Percentiles rank a stretch among this genome's conserved stretches.
Conservation (phyloP, 164 flowering plant genomes). For the Sedum album region DNA sequence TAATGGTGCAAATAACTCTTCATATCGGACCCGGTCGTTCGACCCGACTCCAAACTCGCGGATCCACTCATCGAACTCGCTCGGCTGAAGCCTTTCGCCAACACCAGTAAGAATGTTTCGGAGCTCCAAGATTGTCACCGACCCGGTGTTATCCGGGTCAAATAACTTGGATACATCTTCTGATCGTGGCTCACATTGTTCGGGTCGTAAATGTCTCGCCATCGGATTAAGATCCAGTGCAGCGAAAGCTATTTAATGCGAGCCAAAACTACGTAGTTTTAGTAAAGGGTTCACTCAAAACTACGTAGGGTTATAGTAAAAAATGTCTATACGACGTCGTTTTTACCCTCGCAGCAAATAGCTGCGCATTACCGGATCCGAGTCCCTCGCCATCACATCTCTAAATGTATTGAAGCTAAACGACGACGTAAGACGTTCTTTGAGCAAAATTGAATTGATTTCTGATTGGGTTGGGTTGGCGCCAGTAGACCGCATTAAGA, state of each 20-base stretch:
- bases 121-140: constrained; percentile 67
- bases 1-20: constrained; percentile 47
- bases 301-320: too few relatives aligned
- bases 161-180: constrained; percentile 84
- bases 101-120: constrained; percentile 79
- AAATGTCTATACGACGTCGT: too few relatives aligned
- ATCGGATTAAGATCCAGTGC: too few relatives aligned
- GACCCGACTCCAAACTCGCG: constrained; percentile 81
- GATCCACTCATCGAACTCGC: constrained; percentile 97
- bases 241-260: too few relatives aligned
- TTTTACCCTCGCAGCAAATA: too few relatives aligned
- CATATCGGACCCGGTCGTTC: constrained; percentile 72
- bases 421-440: neutral
- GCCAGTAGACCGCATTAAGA: neutral
- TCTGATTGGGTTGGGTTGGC: constrained; percentile 1
- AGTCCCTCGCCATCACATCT: neutral
- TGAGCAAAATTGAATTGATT: neutral
- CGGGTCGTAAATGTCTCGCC: constrained; percentile 18
- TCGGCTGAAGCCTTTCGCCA: constrained; percentile 83
- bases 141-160: constrained; percentile 77
- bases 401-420: neutral
- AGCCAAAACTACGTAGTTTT: too few relatives aligned
- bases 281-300: too few relatives aligned
- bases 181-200: constrained; percentile 82
- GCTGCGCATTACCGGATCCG: too few relatives aligned